Percentiles rank a stretch among this genome's conserved stretches.
Evolutionary conservation across 2,329 filamentous ascomycete species (phyloP).

Genomic region (Madurella fahalii): DNA sequence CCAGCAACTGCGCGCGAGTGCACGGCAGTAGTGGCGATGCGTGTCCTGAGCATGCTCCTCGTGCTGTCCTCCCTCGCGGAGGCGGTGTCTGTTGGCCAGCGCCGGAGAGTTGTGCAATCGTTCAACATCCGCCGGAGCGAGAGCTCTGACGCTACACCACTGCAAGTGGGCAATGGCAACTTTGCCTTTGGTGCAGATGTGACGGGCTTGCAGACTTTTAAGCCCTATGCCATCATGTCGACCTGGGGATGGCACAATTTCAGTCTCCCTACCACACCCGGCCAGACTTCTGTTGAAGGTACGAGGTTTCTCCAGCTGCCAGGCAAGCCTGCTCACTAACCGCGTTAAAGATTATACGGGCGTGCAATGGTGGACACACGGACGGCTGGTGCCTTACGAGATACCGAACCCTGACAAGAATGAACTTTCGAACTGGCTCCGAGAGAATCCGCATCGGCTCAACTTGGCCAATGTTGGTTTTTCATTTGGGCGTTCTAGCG

Average conservation of each 20-base stretch:
- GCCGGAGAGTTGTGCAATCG: slow-evolving; percentile 33
- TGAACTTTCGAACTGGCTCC: slow-evolving; percentile 41
- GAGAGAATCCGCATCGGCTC: slow-evolving; percentile 48
- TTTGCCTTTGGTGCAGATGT: slow-evolving; percentile 46
- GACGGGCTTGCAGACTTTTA: slow-evolving; percentile 45
- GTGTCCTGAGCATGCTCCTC: slow-evolving; percentile 14
- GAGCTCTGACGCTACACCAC: slow-evolving; percentile 46
- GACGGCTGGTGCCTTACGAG: slow-evolving; percentile 38
- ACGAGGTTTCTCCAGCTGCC: neutral
- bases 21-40: slow-evolving; percentile 7
- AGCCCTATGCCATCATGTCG: slow-evolving; percentile 44
- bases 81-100: slow-evolving; percentile 28
- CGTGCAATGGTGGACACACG: slow-evolving; percentile 42
- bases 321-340: neutral
- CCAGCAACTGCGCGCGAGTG: neutral
- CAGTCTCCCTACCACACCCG: slow-evolving; percentile 38
- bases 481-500: slow-evolving; percentile 36
- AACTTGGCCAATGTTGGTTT: slow-evolving; percentile 48
- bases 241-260: slow-evolving; percentile 50
- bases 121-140: slow-evolving; percentile 47
- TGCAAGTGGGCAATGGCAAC: slow-evolving; percentile 49
- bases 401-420: slow-evolving; percentile 39
- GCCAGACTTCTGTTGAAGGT: slow-evolving; percentile 36
- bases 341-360: slow-evolving; percentile 36
- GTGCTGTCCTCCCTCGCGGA: slow-evolving; percentile 18